Evolutionary conservation across 768 basidiomycete genomes (phyloP).

Genomic region (Podaxis carcinomalis): DNA sequence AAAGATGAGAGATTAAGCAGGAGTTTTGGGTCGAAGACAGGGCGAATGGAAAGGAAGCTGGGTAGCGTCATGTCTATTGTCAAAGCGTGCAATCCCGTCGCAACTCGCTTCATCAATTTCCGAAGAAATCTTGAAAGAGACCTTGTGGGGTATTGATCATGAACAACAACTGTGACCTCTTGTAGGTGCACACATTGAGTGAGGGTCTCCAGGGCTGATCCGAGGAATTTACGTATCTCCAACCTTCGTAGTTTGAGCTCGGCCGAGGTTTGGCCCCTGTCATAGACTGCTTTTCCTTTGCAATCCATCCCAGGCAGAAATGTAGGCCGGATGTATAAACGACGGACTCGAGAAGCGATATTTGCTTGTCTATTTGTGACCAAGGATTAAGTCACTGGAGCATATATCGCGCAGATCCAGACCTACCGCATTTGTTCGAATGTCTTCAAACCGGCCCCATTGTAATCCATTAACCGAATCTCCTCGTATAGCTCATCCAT

Average conservation of each 20-base stretch:
- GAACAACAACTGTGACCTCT: constrained; percentile 21
- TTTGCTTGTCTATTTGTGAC: constrained; percentile 13
- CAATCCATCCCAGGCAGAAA: constrained; percentile 21
- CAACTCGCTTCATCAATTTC: constrained; percentile 18
- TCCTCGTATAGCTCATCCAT: constrained; percentile 26
- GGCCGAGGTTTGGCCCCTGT: background rate
- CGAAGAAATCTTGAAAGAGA: constrained; percentile 18
- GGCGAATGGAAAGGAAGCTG: constrained; percentile 18
- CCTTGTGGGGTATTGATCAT: constrained; percentile 19
- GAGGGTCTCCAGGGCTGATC: constrained; percentile 11
- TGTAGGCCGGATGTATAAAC: constrained; percentile 22
- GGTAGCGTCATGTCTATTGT: constrained; percentile 20
- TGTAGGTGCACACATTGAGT: constrained; percentile 17
- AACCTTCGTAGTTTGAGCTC: background rate
- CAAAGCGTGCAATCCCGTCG: constrained; percentile 16
- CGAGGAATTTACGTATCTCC: constrained; percentile 11
- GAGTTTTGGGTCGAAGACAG: constrained; percentile 10
- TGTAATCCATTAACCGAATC: constrained; percentile 22
- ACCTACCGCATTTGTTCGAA: constrained; percentile 22
- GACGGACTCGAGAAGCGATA: constrained; percentile 20
- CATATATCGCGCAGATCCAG: background rate
- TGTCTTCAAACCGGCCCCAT: constrained; percentile 15
- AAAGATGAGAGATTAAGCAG: constrained; percentile 15
- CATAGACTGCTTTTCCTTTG: background rate
- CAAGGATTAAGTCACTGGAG: background rate